phyloP scores from a whole-genome alignment of 352 stramenopile species.

The Pythium aquatile region DNA sequence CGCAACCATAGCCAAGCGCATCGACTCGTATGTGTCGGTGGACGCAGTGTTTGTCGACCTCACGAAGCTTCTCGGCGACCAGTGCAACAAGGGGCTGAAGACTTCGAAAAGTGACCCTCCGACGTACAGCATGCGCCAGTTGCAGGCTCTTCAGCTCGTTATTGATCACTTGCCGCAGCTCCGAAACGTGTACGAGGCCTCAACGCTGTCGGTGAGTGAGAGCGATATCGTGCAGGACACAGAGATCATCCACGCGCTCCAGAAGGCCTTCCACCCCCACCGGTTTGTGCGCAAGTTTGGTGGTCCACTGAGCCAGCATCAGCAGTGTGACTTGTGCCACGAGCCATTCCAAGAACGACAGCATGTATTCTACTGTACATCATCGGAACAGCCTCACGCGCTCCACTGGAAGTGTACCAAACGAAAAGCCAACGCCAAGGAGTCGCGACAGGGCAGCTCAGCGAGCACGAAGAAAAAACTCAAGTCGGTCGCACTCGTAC shows the following conservation, averaged over 20 bases:
- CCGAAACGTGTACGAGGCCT: constrained; percentile 45
- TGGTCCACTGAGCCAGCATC: constrained; percentile 52
- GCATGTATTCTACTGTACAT: constrained; percentile 73
- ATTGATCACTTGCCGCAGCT: constrained; percentile 65
- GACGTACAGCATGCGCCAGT: constrained; percentile 54
- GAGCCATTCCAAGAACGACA: constrained; percentile 73
- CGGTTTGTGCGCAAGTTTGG: constrained; percentile 56
- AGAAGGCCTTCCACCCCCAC: constrained; percentile 51
- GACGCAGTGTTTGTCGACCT: constrained; percentile 43
- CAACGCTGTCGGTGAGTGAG: constrained; percentile 23
- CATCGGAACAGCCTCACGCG: constrained; percentile 39
- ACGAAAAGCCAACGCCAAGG: constrained; percentile 36
- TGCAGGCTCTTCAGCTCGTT: constrained; percentile 71
- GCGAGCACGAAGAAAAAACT: constrained; percentile 52
- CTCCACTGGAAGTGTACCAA: constrained; percentile 84
- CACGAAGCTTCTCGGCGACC: constrained; percentile 39
- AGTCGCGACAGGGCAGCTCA: constrained; percentile 15
- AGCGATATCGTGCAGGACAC: constrained; percentile 42
- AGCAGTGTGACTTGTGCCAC: constrained; percentile 63
- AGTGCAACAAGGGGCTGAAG: constrained; percentile 52
- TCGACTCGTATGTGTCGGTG: constrained; percentile 39
- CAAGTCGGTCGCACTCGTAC: constrained; percentile 47
- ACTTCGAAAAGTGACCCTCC: constrained; percentile 47
- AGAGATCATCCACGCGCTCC: constrained; percentile 49
- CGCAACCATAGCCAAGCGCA: constrained; percentile 39